Evolutionary conservation across 371 early-diverging fungal genomes (phyloP), one percentile per base, ranked within the genome.

Genomic region (Gilbertella persicaria): DNA sequence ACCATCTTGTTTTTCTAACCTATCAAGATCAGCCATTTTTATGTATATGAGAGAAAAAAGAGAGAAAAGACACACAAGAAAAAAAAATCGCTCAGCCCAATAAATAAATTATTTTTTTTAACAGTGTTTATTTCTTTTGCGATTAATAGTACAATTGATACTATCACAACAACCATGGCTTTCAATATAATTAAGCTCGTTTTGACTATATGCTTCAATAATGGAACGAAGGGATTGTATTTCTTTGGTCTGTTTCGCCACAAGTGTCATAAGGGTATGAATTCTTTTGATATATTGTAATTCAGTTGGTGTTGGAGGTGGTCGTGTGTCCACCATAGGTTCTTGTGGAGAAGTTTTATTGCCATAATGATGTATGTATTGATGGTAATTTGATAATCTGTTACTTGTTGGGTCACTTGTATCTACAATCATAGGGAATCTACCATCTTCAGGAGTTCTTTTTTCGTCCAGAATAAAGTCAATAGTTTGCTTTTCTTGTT

Each of bases 221-320:
- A 55, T 49, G 7, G 48, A 46, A 24, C 60, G 41, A 23, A 60
- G 55, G 5, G 53, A 45, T 37, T 50, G 49, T 9, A 60, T 60
- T 54, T 60, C 60, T 35, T 53, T 54, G 19, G 60, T 60, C 24
- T 60, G 60, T 21, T 41, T 49, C 17, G 54, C 36, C 8, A 60
- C 60, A 13, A 60, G 50, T 29, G 49, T 41, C 60, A 60, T 60
- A 10, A 60, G 28, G 26, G 55, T 24, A 41, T 60, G 41, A 2
- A 60, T 60, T 33, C 60, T 48, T 54, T 54, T 60, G 12, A 54
- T 49, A 40, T 60, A 60, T 50, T 60, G 50, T n/a, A 59, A 6
- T 54, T 60, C 55, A 26, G 19, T 41, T 16, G 28, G 49, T 29
- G 48, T 55, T 3, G 48, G 56, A 13, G 49, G 42, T 48, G 51